These are phyloP conservation scores for Cryptococcus sp. DNA, from an alignment of 1,284 basidiomycete genomes.

Conservation along the genomic window DNA sequence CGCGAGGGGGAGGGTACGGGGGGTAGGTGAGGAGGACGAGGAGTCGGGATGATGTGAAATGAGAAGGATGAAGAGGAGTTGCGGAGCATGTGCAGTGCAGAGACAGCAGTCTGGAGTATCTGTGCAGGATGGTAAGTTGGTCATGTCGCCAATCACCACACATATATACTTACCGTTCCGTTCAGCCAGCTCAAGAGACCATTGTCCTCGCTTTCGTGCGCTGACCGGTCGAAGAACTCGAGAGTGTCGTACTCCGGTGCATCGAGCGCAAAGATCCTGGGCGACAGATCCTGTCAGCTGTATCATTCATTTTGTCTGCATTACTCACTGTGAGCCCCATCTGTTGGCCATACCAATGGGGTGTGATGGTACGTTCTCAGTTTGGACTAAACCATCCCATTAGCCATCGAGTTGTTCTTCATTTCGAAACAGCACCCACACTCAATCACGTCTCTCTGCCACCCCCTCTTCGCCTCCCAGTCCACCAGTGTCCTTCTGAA, in stretches of 20 bases:
- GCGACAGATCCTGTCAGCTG: background rate
- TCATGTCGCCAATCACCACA: background rate
- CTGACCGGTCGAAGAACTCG: conserved; percentile 36
- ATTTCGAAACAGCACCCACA: conserved; percentile 19
- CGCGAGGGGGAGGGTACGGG: background rate
- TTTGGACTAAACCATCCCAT: conserved; percentile 1
- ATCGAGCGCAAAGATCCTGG: conserved; percentile 41
- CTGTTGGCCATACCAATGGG: conserved; percentile 32
- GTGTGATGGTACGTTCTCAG: conserved; percentile 35
- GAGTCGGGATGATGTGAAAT: conserved; percentile 38
- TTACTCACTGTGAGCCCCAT: conserved; percentile 43
- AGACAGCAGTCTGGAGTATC: conserved; percentile 41
- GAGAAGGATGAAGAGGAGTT: conserved; percentile 34
- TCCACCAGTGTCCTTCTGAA: conserved; percentile 13
- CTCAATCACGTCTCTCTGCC: conserved; percentile 21
- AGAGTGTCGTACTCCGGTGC: conserved; percentile 42
- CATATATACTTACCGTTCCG: conserved; percentile 29
- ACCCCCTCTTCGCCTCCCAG: conserved; percentile 24
- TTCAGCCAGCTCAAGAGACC: conserved; percentile 42
- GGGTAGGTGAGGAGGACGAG: conserved; percentile 16
- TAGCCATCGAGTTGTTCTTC: background rate
- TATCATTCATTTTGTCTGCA: background rate
- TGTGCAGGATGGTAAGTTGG: conserved; percentile 7
- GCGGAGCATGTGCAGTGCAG: conserved; percentile 42
- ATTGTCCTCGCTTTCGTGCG: conserved; percentile 29